Evolutionary conservation across 139 green algal species (phyloP), one percentile per base, ranked within the genome.

Genomic region (Chlamydomonas incerta): DNA sequence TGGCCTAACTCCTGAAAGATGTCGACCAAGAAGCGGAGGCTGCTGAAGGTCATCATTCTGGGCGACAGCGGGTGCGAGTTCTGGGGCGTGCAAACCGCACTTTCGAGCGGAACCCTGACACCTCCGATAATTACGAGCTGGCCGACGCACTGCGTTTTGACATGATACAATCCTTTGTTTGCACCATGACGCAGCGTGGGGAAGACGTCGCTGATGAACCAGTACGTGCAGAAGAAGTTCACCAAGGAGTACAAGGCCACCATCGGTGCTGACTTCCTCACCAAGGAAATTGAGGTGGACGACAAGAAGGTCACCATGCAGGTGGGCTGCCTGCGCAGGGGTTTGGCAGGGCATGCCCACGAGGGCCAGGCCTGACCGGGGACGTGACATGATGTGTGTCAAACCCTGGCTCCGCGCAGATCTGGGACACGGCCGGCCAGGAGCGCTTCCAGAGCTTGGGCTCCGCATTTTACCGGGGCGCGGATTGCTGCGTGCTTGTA

Each of bases 201-300:
- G 17, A 99, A 99, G 90, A 99, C 98, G 9, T 98, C 95, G 4
- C 84, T 99, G 50, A 99, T 99, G 98, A 99, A 99, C 88, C 96
- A 99, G 88, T 99, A 99, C 57, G 98, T 99, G 35, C 97, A 99
- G 89, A 99, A 99, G 90, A 99, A 99, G 90, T 99, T 99, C 87
- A 96, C 89, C 70, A 97, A 96, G 86, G 96, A 99, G 89, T 99
- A 99, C 94, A 99, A 99, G 82, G 98, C 98, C 15, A 99, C 98
- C 0, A 99, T 99, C 68, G 98, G 98, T 3, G 98, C 98, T 17
- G 98, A 99, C 82, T 99, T 99, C 91, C 86, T 99, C 21, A 99
- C 98, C 3, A 99, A 99, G 81, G 98, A 99, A 84, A 96, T 99
- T 41, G 93, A 98, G 71, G 93, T 99, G 26, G 98, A 99, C 62